Evolutionary conservation across 805 yeast genomes (phyloP).

Genomic region (Ogataea minuta): DNA sequence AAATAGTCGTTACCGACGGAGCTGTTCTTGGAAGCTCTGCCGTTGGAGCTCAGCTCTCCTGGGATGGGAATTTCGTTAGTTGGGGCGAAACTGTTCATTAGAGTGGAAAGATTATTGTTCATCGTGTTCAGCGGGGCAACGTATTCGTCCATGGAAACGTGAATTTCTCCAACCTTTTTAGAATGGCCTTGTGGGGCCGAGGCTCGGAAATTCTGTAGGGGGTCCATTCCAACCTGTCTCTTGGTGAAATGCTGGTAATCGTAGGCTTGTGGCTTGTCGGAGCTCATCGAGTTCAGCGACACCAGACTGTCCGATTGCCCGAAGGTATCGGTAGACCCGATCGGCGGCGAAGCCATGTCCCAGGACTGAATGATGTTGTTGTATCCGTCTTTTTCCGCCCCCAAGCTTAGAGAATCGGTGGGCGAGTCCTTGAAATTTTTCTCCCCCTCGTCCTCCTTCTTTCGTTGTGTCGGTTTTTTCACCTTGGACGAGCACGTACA

Average conservation of each 20-base stretch:
- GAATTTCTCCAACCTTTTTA: constrained; percentile 33
- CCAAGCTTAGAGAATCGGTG: constrained; percentile 7
- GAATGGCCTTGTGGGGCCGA: constrained; percentile 15
- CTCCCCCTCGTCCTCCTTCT: constrained; percentile 15
- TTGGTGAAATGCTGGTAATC: constrained; percentile 23
- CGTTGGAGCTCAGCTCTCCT: background rate
- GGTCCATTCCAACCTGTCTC: constrained; percentile 34
- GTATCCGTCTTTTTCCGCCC: constrained; percentile 17
- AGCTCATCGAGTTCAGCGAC: constrained; percentile 22
- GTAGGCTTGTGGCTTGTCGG: constrained; percentile 9
- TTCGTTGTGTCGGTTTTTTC: constrained; percentile 20
- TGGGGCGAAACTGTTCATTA: constrained; percentile 22
- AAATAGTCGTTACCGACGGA: constrained; percentile 15
- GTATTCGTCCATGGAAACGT: constrained; percentile 36
- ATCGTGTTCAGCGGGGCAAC: constrained; percentile 37
- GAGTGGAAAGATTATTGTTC: constrained; percentile 33
- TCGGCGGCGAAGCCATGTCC: constrained; percentile 32
- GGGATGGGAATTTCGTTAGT: background rate
- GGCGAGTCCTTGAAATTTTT: constrained; percentile 5
- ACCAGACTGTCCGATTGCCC: constrained; percentile 24
- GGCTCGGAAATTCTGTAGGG: constrained; percentile 29
- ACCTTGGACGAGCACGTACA: constrained; percentile 34
- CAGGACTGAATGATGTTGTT: constrained; percentile 24
- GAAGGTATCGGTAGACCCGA: constrained; percentile 4
- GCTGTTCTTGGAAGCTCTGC: constrained; percentile 1